Base-by-base conservation (phyloP, 2,329 filamentous ascomycete genomes). In the Sporothrix luriei region DNA sequence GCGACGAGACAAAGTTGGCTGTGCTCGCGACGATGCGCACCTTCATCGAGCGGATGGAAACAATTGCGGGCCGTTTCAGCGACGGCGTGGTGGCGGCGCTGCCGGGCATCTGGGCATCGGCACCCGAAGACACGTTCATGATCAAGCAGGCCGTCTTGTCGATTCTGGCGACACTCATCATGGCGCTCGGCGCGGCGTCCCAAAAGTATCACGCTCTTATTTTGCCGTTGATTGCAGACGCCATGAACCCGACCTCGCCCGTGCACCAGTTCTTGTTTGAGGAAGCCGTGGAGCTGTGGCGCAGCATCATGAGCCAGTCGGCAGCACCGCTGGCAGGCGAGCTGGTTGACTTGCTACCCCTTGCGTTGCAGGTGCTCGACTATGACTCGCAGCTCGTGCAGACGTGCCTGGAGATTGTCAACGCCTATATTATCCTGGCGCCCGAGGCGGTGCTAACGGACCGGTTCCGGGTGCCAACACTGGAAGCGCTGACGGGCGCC, bases 71-170 rank as follows among this genome's bases (percentile, higher is more conserved):
- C 0, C 84, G 84, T 59, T 90, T 89, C 72, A 92, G 92, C 5
- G 92, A 97, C 75, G 88, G 90, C 71, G 91, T 99, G 71, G 90
- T 99, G 78, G 84, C 87, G 1, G 86, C 93, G 14, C 84, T 98
- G 7, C 94, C 94, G 0, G 84, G 84, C 4, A 84, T 98, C 0
- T 99, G 95, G 95, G 89, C 92, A 71, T 87, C 90, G 66, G 93
- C 92, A 2, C 92, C 90, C 0, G 80, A 82, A 2, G 91, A 97
- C 71, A 92, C 95, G 76, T 92, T 93, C 79, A 87, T 98, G 78
- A 91, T 97, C 84, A 98, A 98, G 79, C 94, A 97, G 79, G 89
- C 93, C 1, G 93, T 98, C 67, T 85, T 98, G 70, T 92, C 91
- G 2, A 90, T 98, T 51, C 88, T 98, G 66, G 85, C 92, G 1